Conservation (phyloP, 2,329 filamentous ascomycete species). For the Ophiocordyceps sinensis region DNA sequence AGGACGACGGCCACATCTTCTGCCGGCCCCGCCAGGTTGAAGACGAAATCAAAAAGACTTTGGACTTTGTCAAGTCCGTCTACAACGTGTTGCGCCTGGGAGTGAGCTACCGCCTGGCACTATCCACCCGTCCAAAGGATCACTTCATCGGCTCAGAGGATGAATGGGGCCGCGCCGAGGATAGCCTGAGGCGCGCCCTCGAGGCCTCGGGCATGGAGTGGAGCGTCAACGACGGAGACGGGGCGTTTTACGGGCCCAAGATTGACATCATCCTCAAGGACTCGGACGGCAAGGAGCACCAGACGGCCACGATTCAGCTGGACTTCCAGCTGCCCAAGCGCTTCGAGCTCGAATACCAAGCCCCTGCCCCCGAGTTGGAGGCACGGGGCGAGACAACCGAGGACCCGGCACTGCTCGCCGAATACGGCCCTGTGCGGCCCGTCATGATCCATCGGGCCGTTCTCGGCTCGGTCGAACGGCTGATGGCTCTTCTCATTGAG, state of each 20-base stretch:
- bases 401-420: constrained; percentile 30
- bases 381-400: constrained; percentile 33
- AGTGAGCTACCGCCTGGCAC: constrained; percentile 52
- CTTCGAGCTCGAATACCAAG: constrained; percentile 63
- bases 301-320: constrained; percentile 78
- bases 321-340: constrained; percentile 81
- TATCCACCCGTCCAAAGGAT: constrained; percentile 65
- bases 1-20: constrained; percentile 87
- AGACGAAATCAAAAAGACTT: constrained; percentile 56
- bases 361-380: constrained; percentile 50
- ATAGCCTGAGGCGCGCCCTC: constrained; percentile 22
- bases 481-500: constrained; percentile 76
- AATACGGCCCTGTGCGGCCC: constrained; percentile 47
- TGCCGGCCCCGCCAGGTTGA: constrained; percentile 65
- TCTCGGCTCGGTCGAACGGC: constrained; percentile 68
- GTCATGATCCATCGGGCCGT: constrained; percentile 79
- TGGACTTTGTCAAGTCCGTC: constrained; percentile 60
- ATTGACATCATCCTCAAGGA: constrained; percentile 77
- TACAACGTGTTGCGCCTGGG: constrained; percentile 58
- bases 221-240: constrained; percentile 66
- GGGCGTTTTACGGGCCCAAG: constrained; percentile 84
- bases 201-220: constrained; percentile 60
- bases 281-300: constrained; percentile 71
- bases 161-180: constrained; percentile 39
- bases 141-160: constrained; percentile 63